Percentiles rank a stretch among this genome's conserved stretches.
Conservation (phyloP, 1,284 basidiomycete species). For the Leucoagaricus sp. region DNA sequence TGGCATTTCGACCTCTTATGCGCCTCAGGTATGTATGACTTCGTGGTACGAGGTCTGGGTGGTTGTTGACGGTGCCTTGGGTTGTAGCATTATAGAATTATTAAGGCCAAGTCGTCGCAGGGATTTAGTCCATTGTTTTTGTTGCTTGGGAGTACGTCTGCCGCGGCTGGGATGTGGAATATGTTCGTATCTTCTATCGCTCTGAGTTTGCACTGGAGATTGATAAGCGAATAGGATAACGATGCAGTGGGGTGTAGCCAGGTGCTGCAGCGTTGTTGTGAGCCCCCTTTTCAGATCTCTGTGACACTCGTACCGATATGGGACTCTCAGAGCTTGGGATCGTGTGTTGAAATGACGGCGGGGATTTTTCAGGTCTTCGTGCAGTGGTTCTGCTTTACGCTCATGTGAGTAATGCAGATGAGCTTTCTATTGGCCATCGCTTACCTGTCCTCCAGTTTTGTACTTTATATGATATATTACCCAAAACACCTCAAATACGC, state of each 20-base stretch:
- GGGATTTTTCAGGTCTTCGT: constrained; percentile 84
- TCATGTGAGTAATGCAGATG: no score
- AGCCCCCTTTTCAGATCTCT: no score
- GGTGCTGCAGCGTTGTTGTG: constrained; percentile 80
- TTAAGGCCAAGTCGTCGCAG: constrained; percentile 75
- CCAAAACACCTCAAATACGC: constrained; percentile 78
- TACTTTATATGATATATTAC: constrained; percentile 93
- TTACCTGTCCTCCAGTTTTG: constrained; percentile 68
- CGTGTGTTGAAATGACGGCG: constrained; percentile 81
- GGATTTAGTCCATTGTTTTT: constrained; percentile 94
- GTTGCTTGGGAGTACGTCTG: constrained; percentile 85
- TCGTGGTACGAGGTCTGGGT: neutral
- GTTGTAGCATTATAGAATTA: constrained; percentile 76
- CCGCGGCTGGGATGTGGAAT: constrained; percentile 80
- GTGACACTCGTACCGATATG: no score
- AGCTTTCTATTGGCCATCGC: no score
- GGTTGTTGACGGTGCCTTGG: constrained; percentile 1
- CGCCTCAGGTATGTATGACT: constrained; percentile 71
- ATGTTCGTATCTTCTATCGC: constrained; percentile 50
- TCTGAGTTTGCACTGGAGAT: neutral
- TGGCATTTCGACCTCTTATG: constrained; percentile 86
- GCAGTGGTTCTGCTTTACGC: constrained; percentile 90
- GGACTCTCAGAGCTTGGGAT: constrained; percentile 72
- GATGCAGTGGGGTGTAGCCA: constrained; percentile 85
- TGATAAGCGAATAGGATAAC: constrained; percentile 56